Base-by-base conservation (phyloP, 192 early-diverging fungal species). In the Rhizophagus clarus region DNA sequence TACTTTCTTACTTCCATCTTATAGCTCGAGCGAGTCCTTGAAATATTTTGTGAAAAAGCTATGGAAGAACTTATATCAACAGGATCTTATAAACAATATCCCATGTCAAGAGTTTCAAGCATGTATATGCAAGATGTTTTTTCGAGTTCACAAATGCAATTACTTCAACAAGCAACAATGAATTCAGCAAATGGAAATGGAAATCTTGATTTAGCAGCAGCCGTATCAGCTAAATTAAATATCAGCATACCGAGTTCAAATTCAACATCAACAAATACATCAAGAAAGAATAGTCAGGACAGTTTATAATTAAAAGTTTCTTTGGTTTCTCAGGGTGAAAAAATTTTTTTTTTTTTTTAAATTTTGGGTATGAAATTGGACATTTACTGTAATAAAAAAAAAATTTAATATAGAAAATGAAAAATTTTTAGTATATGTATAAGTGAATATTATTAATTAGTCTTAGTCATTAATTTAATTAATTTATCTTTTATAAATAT, bases 41-140 rank as follows among this genome's bases (percentile, higher is more conserved):
- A 34, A 70, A 20, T 61, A 56, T 79, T 79, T 61, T 79, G 77
- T 56, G 77, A 79, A 61, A 79, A 79, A 71, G 68, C 77, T 10
- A 79, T 79, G 51, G 28, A 79, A 28, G 77, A 79, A 71, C 77
- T 79, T 24, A 71, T 79, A 79, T 63, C 77, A 61, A 79, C 77
- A 10, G 77, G 68, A 1, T 61, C 68, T n/a, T 71, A 79, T 28
- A 40, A 51, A 37, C 45, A 61, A 51, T 61, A 37, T 37, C 77
- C 77, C 10, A 61, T 61, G 56, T 79, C 77, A 29, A 42, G 77
- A 71, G 68, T 71, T 6, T n/a, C 77, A 24, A 71, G 67, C 2
- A 79, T 79, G 61, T 79, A 79, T 34, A 12, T 76, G n/a, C 74
- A 62, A 24, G 74, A 76, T 14, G 22, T 15, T 15, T 28, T 26